Evolutionary conservation across 805 yeast species (phyloP), one percentile per base, ranked within the genome.

Genomic region (Candida gorgasii): DNA sequence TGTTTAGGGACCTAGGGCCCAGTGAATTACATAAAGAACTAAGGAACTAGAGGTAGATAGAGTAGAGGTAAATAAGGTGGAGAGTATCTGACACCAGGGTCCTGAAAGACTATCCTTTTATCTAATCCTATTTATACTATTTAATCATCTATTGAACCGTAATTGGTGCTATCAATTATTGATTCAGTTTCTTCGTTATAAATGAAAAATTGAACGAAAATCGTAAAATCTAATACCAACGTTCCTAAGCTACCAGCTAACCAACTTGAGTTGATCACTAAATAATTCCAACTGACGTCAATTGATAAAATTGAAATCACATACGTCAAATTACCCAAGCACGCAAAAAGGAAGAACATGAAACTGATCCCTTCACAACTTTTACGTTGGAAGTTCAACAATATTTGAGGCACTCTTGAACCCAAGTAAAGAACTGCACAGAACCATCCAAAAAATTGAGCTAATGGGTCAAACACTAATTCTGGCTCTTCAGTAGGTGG

Each of bases 301-400:
- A 86, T 83, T 34, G 86, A 78, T 38, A 92, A 68, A 40, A 92
- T 92, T 8, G 95, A 85, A 11, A 87, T 76, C 30, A 93, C 96
- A 54, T 89, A 93, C 0, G 97, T 88, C 57, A 87, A 70, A 61
- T 92, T 93, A 36, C 99, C 99, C 43, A 92, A 69, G 61, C 97
- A 89, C 15, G 99, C 98, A 73, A 93, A 92, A 16, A 93, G 67
- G 66, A 92, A 92, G 65, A 93, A 92, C 73, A 92, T 74, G 57
- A 93, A 88, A 8, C 96, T 88, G 37, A 92, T 86, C 17, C 98
- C 98, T 48, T 93, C 98, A 60, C 97, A 89, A 1, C 95, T 85
- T 65, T 89, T 90, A 57, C 97, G 77, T 60, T 83, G 74, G 58
- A 75, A 88, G 65, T 93, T 93, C 47, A 92, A 73, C 45, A 88